Base-by-base conservation (phyloP, 1,139 yeast species). In the Suhomyces bokatorum region DNA sequence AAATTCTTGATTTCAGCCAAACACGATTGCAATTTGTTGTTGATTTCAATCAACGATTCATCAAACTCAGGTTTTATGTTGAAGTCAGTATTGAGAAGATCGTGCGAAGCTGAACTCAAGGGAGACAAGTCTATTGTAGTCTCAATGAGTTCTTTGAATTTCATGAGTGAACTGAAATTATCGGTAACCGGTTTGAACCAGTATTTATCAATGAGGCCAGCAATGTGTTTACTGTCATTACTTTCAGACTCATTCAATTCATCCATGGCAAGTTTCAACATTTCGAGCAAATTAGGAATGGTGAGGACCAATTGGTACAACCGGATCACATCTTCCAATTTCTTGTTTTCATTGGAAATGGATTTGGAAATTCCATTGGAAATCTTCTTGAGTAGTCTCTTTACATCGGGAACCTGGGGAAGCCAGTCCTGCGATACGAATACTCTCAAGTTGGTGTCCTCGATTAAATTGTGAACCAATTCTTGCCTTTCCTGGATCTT, bases 41-140 rank as follows among this genome's bases (percentile, higher is more conserved):
- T 81, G 44, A 89, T 80, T 15, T 72, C 76, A 39, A 82, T 75
- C 44, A 93, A 72, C 9, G 84, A 77, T 32, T 86, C 91, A 58
- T 91, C 96, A 58, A 91, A 91, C 55, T 89, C 97, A 1, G 97
- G 90, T 53, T 85, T 86, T 45, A 95, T 88, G 55, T 87, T 82
- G 56, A 86, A 89, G 60, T 91, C 93, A 46, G 87, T 61, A 47
- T 67, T 60, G 30, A 67, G 54, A 27, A 68, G 58, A 32, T 66
- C 67, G 40, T 56, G 57, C 3, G 69, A 85, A 40, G 77, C 69
- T 29, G 75, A 66, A 41, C 86, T 90, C 45, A 90, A 74, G 2
- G 96, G 91, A 26, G 84, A 81, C 37, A 93, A 70, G 60, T 93
- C 99, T 17, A 95, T 85, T 0, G 98, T 91, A 2, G 96, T 86